These are phyloP conservation scores for Cystofilobasidium ferigula DNA, from an alignment of 768 basidiomycete genomes.

Conservation along the genomic window DNA sequence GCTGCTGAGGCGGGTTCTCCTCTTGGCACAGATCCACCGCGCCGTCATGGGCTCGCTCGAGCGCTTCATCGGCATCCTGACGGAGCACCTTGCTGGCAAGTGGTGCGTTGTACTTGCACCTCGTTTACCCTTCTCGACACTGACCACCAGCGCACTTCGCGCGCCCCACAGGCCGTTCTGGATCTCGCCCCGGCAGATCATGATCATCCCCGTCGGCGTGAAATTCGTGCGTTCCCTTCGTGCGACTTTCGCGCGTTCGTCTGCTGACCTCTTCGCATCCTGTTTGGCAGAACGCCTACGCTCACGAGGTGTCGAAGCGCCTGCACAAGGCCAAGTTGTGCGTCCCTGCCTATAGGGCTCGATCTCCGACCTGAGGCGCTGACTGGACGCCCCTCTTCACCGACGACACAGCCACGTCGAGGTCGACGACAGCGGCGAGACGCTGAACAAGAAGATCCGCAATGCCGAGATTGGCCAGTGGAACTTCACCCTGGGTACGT, in stretches of 20 bases:
- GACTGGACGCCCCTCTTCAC: background rate
- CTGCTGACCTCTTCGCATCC: background rate
- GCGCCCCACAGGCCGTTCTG: slow-evolving; percentile 73
- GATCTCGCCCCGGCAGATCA: slow-evolving; percentile 89
- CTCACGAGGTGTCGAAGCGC: slow-evolving; percentile 60
- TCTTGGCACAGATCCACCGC: slow-evolving; percentile 56
- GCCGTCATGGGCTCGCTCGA: slow-evolving; percentile 90
- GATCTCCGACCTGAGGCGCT: background rate
- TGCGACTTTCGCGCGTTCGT: no score
- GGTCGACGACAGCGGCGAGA: slow-evolving; percentile 82
- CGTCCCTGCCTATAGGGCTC: background rate
- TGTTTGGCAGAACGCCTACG: slow-evolving; percentile 66
- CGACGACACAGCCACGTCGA: slow-evolving; percentile 52
- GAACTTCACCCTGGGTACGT: slow-evolving; percentile 88
- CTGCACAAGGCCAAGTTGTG: slow-evolving; percentile 56
- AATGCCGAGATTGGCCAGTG: slow-evolving; percentile 95
- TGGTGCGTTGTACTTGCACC: slow-evolving; percentile 50
- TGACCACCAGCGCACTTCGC: background rate
- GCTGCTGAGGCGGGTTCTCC: background rate
- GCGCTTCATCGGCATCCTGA: slow-evolving; percentile 91
- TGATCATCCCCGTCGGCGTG: slow-evolving; percentile 84
- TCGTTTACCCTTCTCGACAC: background rate
- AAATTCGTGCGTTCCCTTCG: slow-evolving; percentile 56
- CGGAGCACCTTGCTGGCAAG: slow-evolving; percentile 94
- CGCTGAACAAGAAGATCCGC: slow-evolving; percentile 90